These are phyloP conservation scores for Monosporascus ibericus DNA, from an alignment of 2,329 filamentous ascomycete genomes.

Conservation along the genomic window DNA sequence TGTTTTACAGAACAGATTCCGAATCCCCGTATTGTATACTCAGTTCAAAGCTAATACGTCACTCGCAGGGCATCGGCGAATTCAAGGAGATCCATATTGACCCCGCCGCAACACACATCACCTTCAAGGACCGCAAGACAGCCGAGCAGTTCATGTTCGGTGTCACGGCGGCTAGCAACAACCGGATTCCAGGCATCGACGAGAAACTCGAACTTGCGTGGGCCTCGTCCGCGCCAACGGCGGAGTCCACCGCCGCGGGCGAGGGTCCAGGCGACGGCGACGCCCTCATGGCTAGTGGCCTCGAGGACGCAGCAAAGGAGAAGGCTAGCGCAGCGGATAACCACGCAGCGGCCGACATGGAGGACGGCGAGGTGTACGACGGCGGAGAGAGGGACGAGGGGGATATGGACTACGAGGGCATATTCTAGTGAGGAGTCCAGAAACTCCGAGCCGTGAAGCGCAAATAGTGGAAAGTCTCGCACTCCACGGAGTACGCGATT, in stretches of 20 bases:
- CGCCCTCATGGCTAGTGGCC: constrained; percentile 10
- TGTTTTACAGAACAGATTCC: not conserved
- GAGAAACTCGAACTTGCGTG: constrained; percentile 62
- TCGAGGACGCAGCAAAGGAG: constrained; percentile 14
- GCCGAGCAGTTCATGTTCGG: constrained; percentile 64
- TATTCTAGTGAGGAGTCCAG: constrained; percentile 5
- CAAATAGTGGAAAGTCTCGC: too few relatives aligned
- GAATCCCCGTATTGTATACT: too few relatives aligned
- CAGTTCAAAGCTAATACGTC: constrained; percentile 18
- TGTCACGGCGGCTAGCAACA: constrained; percentile 30
- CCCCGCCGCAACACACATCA: constrained; percentile 44
- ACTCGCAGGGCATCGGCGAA: constrained; percentile 51
- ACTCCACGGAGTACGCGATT: too few relatives aligned
- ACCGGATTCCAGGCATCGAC: constrained; percentile 54
- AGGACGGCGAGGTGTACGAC: constrained; percentile 22
- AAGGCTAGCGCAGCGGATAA: constrained; percentile 13
- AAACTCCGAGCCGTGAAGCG: too few relatives aligned
- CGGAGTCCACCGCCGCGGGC: constrained; percentile 6
- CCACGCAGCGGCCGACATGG: constrained; percentile 10
- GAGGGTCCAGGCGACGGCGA: constrained; percentile 10
- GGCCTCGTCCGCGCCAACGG: constrained; percentile 33
- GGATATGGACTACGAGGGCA: constrained; percentile 29
- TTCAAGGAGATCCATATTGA: constrained; percentile 52
- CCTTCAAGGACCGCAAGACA: constrained; percentile 62
- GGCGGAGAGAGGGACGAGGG: constrained; percentile 17